These are phyloP conservation scores for Oehlia diaphana DNA, from an alignment of 192 early-diverging fungal species.

Conservation along the genomic window DNA sequence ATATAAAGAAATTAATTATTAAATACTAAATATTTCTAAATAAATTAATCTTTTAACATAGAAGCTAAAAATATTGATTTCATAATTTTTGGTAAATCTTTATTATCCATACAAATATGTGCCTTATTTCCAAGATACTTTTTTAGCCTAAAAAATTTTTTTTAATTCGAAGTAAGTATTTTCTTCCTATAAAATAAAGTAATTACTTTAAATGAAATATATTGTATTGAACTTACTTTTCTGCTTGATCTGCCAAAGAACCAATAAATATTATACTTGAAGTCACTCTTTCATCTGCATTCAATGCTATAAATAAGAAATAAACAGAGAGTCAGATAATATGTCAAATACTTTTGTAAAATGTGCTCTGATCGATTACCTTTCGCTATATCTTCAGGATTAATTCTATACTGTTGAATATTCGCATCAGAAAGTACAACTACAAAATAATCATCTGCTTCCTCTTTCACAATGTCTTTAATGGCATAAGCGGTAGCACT, in stretches of 20 bases:
- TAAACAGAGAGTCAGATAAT: background rate
- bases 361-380: constrained; percentile 37
- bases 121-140: constrained; percentile 53
- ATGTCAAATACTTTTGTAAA: constrained; percentile 1
- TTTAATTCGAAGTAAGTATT: background rate
- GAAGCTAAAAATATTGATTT: constrained; percentile 62
- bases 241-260: constrained; percentile 73
- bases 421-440: constrained; percentile 81
- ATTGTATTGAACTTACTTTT: constrained; percentile 39
- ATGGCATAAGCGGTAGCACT: constrained; percentile 64
- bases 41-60: constrained; percentile 50
- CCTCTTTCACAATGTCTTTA: constrained; percentile 67
- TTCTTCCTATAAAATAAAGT: background rate
- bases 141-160: constrained; percentile 40
- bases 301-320: constrained; percentile 47
- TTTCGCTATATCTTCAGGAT: constrained; percentile 63
- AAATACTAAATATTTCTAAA: too few species aligned
- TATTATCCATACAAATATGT: constrained; percentile 60
- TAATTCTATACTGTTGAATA: constrained; percentile 75
- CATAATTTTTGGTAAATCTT: constrained; percentile 63
- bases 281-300: constrained; percentile 70
- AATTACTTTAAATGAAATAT: background rate
- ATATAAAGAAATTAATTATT: too few species aligned
- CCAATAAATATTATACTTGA: constrained; percentile 82
- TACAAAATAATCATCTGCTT: constrained; percentile 80